These are phyloP conservation scores for Blastomyces gilchristii DNA, from an alignment of 2,329 filamentous ascomycete species.

Conservation along the genomic window DNA sequence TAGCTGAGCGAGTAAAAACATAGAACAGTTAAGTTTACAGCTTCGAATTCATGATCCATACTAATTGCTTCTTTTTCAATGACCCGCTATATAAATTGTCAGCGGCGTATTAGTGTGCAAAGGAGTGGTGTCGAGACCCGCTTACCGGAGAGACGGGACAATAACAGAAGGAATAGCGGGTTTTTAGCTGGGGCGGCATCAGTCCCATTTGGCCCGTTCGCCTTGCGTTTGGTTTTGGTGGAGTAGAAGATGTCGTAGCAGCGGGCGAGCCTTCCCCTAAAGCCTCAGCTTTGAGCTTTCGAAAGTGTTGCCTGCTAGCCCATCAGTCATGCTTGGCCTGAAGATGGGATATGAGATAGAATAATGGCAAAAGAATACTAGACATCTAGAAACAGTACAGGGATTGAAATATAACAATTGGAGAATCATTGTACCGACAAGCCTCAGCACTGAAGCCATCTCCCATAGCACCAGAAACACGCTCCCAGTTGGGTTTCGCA, in stretches of 20 bases:
- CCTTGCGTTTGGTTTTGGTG: conserved; percentile 7
- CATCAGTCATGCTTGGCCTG: neutral
- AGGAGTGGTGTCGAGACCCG: neutral
- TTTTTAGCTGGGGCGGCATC: conserved; percentile 10
- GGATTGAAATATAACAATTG: neutral
- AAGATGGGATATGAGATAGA: neutral
- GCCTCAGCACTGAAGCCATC: conserved; percentile 16
- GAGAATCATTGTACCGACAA: conserved; percentile 14
- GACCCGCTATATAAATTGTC: neutral
- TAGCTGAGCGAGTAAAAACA: too few species aligned
- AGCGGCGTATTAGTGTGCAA: neutral
- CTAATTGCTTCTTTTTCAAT: too few species aligned
- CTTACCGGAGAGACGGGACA: neutral
- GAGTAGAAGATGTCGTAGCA: neutral
- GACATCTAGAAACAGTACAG: neutral
- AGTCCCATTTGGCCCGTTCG: neutral
- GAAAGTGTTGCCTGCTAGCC: conserved; percentile 11
- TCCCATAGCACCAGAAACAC: conserved; percentile 15
- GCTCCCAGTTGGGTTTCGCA: conserved; percentile 15
- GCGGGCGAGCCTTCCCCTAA: neutral
- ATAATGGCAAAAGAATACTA: neutral
- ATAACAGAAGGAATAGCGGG: neutral
- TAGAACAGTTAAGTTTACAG: too few species aligned
- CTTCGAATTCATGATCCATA: too few species aligned
- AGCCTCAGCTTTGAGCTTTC: conserved; percentile 11